Percentiles rank a stretch among this genome's conserved stretches.
These are phyloP conservation scores for Alternaria metachromatica DNA, from an alignment of 2,329 filamentous ascomycete genomes.

Conservation along the genomic window DNA sequence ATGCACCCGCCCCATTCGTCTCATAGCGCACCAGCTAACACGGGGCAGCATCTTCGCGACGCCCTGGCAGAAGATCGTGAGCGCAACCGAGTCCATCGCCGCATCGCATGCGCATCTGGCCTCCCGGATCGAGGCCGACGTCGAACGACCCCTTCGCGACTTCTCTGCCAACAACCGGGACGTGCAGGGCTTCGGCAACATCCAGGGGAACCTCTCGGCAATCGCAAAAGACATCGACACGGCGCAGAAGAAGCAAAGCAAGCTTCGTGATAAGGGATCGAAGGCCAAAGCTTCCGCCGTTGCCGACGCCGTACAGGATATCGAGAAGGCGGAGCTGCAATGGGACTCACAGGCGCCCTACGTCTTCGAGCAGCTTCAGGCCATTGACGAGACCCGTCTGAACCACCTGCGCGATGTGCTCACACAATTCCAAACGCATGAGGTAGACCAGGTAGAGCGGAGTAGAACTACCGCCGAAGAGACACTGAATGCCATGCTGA, in stretches of 20 bases:
- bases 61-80: slow-evolving; percentile 88
- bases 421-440: slow-evolving; percentile 91
- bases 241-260: slow-evolving; percentile 84
- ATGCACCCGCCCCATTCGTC: slow-evolving; percentile 47
- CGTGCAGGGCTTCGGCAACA: slow-evolving; percentile 78
- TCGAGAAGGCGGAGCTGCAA: slow-evolving; percentile 80
- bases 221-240: slow-evolving; percentile 86
- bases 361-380: slow-evolving; percentile 91
- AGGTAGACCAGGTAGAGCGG: slow-evolving; percentile 84
- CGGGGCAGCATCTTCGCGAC: slow-evolving; percentile 78
- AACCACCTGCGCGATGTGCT: slow-evolving; percentile 90
- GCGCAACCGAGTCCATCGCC: slow-evolving; percentile 79
- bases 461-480: slow-evolving; percentile 76
- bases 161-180: slow-evolving; percentile 76
- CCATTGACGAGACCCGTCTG: slow-evolving; percentile 84
- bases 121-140: slow-evolving; percentile 82
- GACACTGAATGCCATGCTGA: slow-evolving; percentile 81
- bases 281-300: slow-evolving; percentile 80
- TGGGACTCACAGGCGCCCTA: slow-evolving; percentile 96
- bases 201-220: slow-evolving; percentile 78
- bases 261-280: slow-evolving; percentile 77
- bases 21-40: slow-evolving; percentile 30
- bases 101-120: slow-evolving; percentile 83
- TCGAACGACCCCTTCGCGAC: slow-evolving; percentile 80
- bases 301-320: slow-evolving; percentile 72